Evolutionary conservation across 2,329 filamentous ascomycete species (phyloP), one percentile per base, ranked within the genome.

Genomic region (Lasiodiplodia hormozganensis): DNA sequence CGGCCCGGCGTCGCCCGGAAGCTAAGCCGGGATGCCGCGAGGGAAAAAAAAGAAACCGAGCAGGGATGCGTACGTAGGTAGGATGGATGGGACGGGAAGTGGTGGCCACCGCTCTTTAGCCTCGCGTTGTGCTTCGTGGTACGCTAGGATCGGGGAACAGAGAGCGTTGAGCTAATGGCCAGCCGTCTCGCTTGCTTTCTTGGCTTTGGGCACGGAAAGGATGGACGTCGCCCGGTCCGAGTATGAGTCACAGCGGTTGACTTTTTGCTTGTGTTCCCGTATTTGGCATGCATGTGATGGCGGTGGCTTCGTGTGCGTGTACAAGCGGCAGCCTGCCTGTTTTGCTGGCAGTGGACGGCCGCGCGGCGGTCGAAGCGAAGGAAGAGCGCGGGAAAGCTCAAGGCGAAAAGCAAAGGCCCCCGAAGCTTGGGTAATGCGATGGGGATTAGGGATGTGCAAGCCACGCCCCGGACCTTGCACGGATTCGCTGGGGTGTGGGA

Each of bases 391-490:
- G 51, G 51, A 53, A 28, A 28, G 21, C 23, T 14, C 21, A 52
- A 14, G 49, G 21, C 51, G 23, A 53, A 53, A 53, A 53, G 21
- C 21, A 52, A 7, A 52, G 21, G 18, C 21, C 21, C n/a, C 34
- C 34, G 56, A 58, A 21, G 56, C 38, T 38, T 28, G n/a, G 56
- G 36, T 25, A 31, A 31, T 47, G 36, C 28, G 38, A 43, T 49
- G 18, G 18, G 40, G 58, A 49, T 62, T 14, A 51, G 40, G 57
- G 57, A 47, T 58, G 23, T n/a, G 23, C 21, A 64, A 36, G 21
- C 47, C 43, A 38, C n/a, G 49, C 60, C 60, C 47, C 47, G 60
- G 43, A 64, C 60, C 60, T 64, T 52, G 60, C 34, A 28, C 58
- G 58, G 21, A 52, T 40, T 23, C 31, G 60, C 60, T 21, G n/a